A percentile compares a stretch with the other conserved stretches of the same genome.
Conservation (phyloP, 192 early-diverging fungal species). For the Phycomyces blakesleeanus region DNA sequence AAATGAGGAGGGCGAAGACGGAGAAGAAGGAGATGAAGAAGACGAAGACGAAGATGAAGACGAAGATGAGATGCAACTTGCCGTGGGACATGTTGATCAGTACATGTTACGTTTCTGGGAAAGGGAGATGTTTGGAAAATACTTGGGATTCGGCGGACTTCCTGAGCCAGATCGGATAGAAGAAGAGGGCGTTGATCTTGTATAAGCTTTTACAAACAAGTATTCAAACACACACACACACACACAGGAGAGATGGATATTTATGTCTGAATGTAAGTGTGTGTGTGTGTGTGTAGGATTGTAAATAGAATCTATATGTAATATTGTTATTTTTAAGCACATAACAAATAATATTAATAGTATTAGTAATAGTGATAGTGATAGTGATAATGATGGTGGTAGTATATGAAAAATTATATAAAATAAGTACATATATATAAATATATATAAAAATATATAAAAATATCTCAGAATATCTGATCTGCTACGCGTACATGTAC, state of each 20-base stretch:
- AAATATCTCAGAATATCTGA: too few relatives aligned
- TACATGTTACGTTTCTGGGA: conserved; percentile 68
- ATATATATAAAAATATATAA: too few relatives aligned
- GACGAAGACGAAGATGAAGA: conserved; percentile 10
- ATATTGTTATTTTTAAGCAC: neutral
- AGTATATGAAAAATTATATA: too few relatives aligned
- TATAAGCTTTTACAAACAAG: too few relatives aligned
- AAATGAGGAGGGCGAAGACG: neutral
- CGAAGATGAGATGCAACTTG: conserved; percentile 20
- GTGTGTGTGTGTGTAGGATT: too few relatives aligned
- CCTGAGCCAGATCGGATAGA: conserved; percentile 13
- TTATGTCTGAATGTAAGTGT: too few relatives aligned
- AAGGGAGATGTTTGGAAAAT: conserved; percentile 43
- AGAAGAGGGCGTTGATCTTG: neutral
- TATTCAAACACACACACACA: too few relatives aligned
- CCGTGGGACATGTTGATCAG: conserved; percentile 70
- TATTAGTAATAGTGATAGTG: too few relatives aligned
- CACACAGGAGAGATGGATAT: too few relatives aligned
- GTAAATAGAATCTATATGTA: neutral
- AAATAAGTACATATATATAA: too few relatives aligned
- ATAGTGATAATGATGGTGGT: too few relatives aligned
- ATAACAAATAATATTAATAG: neutral
- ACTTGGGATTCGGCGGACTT: conserved; percentile 52
- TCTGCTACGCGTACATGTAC: too few relatives aligned
- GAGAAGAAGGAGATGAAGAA: conserved; percentile 3